Conservation (phyloP, 2,329 filamentous ascomycete genomes). For the Colletotrichum australisinense region DNA sequence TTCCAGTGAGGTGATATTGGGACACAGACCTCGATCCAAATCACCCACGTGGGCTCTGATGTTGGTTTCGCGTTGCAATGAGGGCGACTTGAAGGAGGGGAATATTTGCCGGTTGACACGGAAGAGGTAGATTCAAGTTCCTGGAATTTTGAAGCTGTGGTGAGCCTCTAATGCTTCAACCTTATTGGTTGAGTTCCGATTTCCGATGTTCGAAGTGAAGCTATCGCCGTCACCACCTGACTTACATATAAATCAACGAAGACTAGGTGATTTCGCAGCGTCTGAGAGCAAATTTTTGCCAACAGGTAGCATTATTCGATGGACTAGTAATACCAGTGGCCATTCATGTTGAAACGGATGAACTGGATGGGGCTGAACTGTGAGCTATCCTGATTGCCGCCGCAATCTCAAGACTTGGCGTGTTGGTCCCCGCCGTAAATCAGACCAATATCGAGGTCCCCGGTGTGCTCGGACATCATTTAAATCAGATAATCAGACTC, state of each 20-base stretch:
- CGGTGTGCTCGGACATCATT: not conserved
- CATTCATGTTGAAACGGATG: too few species aligned
- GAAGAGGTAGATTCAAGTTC: not conserved
- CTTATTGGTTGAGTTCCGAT: not conserved
- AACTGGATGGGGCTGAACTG: not conserved
- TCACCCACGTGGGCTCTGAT: not conserved
- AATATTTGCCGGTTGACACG: not conserved
- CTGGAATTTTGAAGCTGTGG: not conserved
- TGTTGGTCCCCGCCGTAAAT: not conserved
- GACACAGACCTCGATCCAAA: not conserved
- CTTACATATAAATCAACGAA: too few species aligned
- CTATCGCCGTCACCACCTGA: too few species aligned
- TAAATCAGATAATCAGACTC: not conserved
- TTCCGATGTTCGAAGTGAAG: too few species aligned
- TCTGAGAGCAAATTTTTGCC: too few species aligned
- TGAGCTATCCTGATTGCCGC: not conserved
- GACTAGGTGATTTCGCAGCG: too few species aligned
- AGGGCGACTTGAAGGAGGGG: too few species aligned
- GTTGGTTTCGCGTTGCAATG: not conserved
- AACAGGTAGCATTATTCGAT: too few species aligned
- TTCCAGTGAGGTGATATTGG: not conserved
- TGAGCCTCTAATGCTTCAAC: too few species aligned
- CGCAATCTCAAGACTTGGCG: not conserved
- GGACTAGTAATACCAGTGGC: too few species aligned
- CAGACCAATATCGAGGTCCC: not conserved